Evolutionary conservation across 1,284 basidiomycete genomes (phyloP).

Genomic region (Puccinia horiana): DNA sequence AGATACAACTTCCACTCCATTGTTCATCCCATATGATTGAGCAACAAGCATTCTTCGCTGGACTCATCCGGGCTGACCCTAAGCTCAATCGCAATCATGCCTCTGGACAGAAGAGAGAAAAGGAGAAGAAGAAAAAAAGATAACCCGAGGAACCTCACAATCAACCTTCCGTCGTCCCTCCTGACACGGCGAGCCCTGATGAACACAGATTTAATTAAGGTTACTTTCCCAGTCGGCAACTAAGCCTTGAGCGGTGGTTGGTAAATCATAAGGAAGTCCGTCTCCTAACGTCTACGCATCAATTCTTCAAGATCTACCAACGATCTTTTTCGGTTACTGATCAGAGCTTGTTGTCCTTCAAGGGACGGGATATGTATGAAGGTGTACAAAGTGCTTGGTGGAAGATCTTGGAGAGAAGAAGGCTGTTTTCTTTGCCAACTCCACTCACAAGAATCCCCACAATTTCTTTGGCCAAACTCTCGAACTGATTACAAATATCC

Average conservation of each 20-base stretch:
- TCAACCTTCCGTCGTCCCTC: neutral
- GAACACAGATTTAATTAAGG: neutral
- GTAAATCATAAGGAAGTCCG: neutral
- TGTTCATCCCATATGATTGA: neutral
- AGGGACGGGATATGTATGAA: neutral
- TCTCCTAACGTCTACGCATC: neutral
- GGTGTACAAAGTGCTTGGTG: neutral
- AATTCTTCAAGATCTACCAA: neutral
- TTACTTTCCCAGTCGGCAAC: neutral
- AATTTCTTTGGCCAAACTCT: neutral
- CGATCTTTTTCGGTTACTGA: neutral
- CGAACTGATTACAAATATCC: neutral
- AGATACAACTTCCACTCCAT: neutral
- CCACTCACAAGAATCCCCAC: neutral
- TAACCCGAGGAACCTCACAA: conserved; percentile 11
- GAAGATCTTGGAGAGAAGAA: neutral
- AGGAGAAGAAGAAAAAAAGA: neutral
- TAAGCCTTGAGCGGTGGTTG: neutral
- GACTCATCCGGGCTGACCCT: neutral
- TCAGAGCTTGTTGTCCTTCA: neutral
- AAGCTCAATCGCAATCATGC: neutral
- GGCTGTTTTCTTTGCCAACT: neutral
- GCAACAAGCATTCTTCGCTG: neutral
- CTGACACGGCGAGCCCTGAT: neutral
- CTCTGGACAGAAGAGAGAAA: neutral